Conservation (phyloP, 2,329 filamentous ascomycete species). For the Verticillium tricorpus region DNA sequence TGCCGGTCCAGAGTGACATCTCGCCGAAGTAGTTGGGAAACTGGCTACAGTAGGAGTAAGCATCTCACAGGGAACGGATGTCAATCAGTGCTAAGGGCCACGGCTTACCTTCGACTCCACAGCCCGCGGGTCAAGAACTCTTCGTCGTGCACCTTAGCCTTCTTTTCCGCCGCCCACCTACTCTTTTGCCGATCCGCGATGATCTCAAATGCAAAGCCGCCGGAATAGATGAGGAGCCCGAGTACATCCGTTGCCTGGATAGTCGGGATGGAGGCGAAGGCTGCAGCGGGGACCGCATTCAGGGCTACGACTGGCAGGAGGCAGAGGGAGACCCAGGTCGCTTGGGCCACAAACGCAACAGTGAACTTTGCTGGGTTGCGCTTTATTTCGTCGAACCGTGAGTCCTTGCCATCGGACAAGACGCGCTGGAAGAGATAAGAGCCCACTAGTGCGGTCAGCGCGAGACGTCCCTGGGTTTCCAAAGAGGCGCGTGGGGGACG, state of each 20-base stretch:
- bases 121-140: slow-evolving; percentile 60
- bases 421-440: slow-evolving; percentile 61
- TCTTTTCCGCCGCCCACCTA: slow-evolving; percentile 56
- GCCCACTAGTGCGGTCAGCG: slow-evolving; percentile 42
- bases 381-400: slow-evolving; percentile 38
- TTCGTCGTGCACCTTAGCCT: slow-evolving; percentile 61
- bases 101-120: slow-evolving; percentile 48
- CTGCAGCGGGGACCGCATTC: slow-evolving; percentile 54
- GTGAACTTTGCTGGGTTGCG: slow-evolving; percentile 28
- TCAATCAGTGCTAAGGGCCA: background rate
- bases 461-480: background rate
- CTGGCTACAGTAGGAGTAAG: slow-evolving; percentile 26
- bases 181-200: slow-evolving; percentile 61
- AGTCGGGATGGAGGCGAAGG: slow-evolving; percentile 43
- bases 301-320: slow-evolving; percentile 60
- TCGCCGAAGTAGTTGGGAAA: slow-evolving; percentile 75
- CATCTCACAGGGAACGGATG: background rate
- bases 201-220: slow-evolving; percentile 57
- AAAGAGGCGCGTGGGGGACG: slow-evolving; percentile 15
- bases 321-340: slow-evolving; percentile 64
- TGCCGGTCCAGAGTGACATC: slow-evolving; percentile 62
- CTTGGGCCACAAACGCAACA: slow-evolving; percentile 47
- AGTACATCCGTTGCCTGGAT: slow-evolving; percentile 49
- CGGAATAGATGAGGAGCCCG: slow-evolving; percentile 52
- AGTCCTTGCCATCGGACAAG: slow-evolving; percentile 53